Percentiles rank a stretch among this genome's conserved stretches.
Conservation (phyloP, 2,329 filamentous ascomycete genomes). For the Graphium sp. region DNA sequence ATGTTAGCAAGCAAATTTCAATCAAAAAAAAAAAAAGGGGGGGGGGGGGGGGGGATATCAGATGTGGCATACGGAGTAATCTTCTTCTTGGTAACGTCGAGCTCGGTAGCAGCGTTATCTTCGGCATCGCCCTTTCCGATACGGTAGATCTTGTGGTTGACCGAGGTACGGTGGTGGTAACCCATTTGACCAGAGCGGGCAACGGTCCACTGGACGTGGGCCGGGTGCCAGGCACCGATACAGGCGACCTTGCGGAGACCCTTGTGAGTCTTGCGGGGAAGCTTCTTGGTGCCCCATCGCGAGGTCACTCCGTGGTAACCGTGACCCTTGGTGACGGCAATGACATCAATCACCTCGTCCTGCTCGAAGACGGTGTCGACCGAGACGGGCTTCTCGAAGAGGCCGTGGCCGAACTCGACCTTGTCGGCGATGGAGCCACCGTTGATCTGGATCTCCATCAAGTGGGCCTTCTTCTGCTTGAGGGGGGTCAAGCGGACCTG, state of each 20-base stretch:
- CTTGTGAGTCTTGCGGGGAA: conserved; percentile 99
- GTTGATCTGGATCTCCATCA: conserved; percentile 99
- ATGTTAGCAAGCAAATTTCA: conserved; percentile 14
- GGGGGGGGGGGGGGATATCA: no score
- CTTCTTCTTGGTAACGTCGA: conserved; percentile 97
- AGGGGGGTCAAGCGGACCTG: conserved; percentile 98
- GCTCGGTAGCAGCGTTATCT: conserved; percentile 83
- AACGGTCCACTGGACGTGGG: conserved; percentile 99
- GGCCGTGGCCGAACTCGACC: conserved; percentile 84
- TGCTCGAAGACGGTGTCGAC: conserved; percentile 94
- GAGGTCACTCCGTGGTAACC: conserved; percentile 94
- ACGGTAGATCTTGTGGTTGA: conserved; percentile 99
- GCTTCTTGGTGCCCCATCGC: conserved; percentile 99
- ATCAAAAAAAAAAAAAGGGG: conserved; percentile 6
- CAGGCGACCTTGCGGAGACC: conserved; percentile 99
- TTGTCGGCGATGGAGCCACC: conserved; percentile 91
- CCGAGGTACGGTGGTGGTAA: conserved; percentile 99
- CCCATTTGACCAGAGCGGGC: conserved; percentile 98
- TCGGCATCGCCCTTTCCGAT: conserved; percentile 86
- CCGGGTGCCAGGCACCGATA: conserved; percentile 99
- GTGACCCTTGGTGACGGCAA: conserved; percentile 99
- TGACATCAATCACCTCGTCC: conserved; percentile 98
- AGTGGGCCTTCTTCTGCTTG: conserved; percentile 99
- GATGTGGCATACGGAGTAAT: conserved; percentile 82
- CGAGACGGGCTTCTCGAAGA: conserved; percentile 98